Conservation (phyloP, 176 grass and related monocot species). For the Eragrostis nindensis region DNA sequence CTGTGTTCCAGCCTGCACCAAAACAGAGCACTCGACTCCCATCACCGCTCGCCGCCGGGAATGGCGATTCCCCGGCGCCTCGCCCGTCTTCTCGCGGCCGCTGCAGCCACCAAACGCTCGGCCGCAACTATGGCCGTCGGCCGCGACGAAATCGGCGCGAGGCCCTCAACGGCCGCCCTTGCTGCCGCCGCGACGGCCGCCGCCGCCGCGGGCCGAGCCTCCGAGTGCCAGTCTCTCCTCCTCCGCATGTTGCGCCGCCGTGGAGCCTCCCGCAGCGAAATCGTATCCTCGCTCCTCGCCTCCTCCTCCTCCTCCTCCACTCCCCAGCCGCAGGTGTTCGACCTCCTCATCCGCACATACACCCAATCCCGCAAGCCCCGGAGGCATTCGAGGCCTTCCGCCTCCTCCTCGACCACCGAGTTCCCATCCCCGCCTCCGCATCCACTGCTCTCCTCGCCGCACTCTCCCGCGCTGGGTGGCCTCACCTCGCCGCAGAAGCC, state of each 20-base stretch:
- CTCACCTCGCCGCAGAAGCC: slow-evolving; percentile 62
- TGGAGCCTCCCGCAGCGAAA: slow-evolving; percentile 59
- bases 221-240: slow-evolving; percentile 78
- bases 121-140: neutral
- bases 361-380: slow-evolving; percentile 81
- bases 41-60: neutral
- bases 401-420: slow-evolving; percentile 50
- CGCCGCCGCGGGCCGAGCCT: slow-evolving; percentile 49
- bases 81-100: neutral
- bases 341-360: slow-evolving; percentile 95
- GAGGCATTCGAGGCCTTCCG: slow-evolving; percentile 87
- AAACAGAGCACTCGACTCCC: too few relatives aligned
- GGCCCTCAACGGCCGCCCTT: slow-evolving; percentile 52
- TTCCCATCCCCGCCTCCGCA: slow-evolving; percentile 58
- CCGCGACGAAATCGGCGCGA: neutral
- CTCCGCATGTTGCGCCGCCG: slow-evolving; percentile 86
- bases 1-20: too few relatives aligned
- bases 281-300: slow-evolving; percentile 53
- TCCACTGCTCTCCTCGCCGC: slow-evolving; percentile 83
- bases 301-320: slow-evolving; percentile 37
- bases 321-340: slow-evolving; percentile 61
- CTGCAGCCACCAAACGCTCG: slow-evolving; percentile 3
- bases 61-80: slow-evolving; percentile 40
- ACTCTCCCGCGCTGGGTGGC: slow-evolving; percentile 73
- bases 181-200: slow-evolving; percentile 56